phyloP scores from a whole-genome alignment of 2,329 filamentous ascomycete genomes.

The Chaetomiaceae sp. region DNA sequence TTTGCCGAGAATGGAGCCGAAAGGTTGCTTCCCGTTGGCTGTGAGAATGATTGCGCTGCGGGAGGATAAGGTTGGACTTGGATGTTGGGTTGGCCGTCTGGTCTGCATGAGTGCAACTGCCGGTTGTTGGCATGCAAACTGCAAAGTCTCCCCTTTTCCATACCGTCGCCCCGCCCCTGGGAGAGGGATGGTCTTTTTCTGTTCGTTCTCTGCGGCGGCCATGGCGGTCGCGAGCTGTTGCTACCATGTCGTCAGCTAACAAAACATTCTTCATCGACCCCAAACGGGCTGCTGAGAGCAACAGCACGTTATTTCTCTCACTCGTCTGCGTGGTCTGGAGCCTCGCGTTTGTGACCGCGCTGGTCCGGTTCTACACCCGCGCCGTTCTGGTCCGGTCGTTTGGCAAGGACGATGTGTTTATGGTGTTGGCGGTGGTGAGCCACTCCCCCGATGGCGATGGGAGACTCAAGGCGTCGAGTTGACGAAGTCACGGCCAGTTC shows the following conservation, averaged over 20 bases:
- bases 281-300: conserved; percentile 20
- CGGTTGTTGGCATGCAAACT: neutral
- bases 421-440: conserved; percentile 26
- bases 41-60: conserved; percentile 6
- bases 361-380: conserved; percentile 27
- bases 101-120: neutral
- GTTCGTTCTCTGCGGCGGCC: neutral
- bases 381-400: conserved; percentile 26
- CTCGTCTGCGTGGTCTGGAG: conserved; percentile 19
- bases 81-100: neutral
- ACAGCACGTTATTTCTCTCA: conserved; percentile 13
- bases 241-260: conserved; percentile 10
- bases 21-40: neutral
- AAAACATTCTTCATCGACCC: conserved; percentile 6
- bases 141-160: neutral
- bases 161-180: neutral
- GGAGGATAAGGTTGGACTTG: neutral
- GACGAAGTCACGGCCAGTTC: too few relatives aligned
- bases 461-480: too few relatives aligned
- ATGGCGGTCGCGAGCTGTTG: neutral
- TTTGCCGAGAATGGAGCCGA: conserved; percentile 23
- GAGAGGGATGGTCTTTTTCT: too few relatives aligned
- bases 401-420: conserved; percentile 29
- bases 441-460: too few relatives aligned
- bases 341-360: conserved; percentile 25